Base-by-base conservation (phyloP, 2,329 filamentous ascomycete genomes). In the Mycosphaerella sp. region DNA sequence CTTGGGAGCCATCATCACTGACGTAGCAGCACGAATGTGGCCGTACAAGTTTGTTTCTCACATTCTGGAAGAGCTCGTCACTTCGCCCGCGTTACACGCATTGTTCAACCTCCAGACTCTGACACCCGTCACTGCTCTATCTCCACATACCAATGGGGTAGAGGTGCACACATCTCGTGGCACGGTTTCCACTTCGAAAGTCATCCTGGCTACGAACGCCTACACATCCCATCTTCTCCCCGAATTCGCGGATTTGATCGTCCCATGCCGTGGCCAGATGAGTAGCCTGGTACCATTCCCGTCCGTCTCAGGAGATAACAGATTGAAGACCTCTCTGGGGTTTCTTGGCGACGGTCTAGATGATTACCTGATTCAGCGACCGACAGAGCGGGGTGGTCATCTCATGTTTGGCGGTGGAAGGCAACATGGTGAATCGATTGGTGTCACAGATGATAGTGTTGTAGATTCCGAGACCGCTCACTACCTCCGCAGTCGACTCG, bases 41-140 rank as follows among this genome's bases (percentile, higher is more conserved):
- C 89, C 89, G 0, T 95, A 95, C 70, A 95, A 93, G 71, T 79
- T 95, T 14, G 83, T 95, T 1, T 75, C 82, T 1, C 85, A 83
- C 70, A 76, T 91, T 0, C 72, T 95, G 0, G 81, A 87, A 66
- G 69, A 74, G 7, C 76, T 88, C 0, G 64, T 79, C 6, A 70
- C 74, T 14, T 68, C 69, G 1, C 54, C 58, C 2, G 31, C 58
- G 0, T 32, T 57, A 0, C n/a, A 49, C 7, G 70, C 67, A 2
- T 67, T 65, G 8, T 82, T 90, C 64, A 90, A 90, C 64, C 74
- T 92, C 26, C 87, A 91, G 70, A 90, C 86, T 5, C 81, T 79
- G 54, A 91, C 87, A 12, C 80, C 86, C 0, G 86, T 83, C 1
- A 63, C 59, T 6, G 48, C 49, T 6, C 54, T 73, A 26, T 63